phyloP scores from a whole-genome alignment of 345 rosid genomes.

The Ceriops tagal region DNA sequence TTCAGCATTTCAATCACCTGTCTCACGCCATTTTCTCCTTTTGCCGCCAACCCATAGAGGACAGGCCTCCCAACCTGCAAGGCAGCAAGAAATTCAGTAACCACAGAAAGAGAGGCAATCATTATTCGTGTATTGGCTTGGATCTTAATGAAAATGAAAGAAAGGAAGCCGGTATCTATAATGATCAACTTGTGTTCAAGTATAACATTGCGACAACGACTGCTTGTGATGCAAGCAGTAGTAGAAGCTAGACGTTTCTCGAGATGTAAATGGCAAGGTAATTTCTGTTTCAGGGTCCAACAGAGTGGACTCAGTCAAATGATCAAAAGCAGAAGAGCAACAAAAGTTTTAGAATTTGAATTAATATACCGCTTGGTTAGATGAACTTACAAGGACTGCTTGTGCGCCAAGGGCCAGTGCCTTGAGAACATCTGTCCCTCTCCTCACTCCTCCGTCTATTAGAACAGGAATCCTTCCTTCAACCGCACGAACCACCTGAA shows the following conservation, averaged over 20 bases:
- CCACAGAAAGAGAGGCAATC: too few relatives aligned
- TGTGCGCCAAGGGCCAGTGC: constrained; percentile 88
- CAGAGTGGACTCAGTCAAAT: too few relatives aligned
- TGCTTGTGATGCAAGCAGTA: too few relatives aligned
- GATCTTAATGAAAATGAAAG: too few relatives aligned
- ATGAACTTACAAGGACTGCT: constrained; percentile 69
- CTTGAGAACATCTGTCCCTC: constrained; percentile 87
- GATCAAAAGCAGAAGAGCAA: neutral
- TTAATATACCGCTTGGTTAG: neutral
- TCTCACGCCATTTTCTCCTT: constrained; percentile 65
- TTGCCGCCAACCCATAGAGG: constrained; percentile 64
- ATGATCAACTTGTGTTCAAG: neutral
- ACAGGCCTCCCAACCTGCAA: constrained; percentile 90
- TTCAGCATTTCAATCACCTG: constrained; percentile 64
- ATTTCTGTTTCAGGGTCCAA: too few relatives aligned
- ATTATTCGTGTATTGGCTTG: too few relatives aligned
- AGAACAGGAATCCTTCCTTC: constrained; percentile 71
- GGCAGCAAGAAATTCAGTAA: neutral
- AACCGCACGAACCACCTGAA: constrained; percentile 69
- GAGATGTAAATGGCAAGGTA: too few relatives aligned
- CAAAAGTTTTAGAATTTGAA: neutral
- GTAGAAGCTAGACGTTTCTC: too few relatives aligned
- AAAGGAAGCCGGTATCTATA: too few relatives aligned
- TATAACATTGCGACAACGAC: too few relatives aligned
- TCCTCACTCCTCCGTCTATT: constrained; percentile 77